phyloP scores from a whole-genome alignment of 2,329 filamentous ascomycete genomes.

The Paecilomyces dactylethromorphus region DNA sequence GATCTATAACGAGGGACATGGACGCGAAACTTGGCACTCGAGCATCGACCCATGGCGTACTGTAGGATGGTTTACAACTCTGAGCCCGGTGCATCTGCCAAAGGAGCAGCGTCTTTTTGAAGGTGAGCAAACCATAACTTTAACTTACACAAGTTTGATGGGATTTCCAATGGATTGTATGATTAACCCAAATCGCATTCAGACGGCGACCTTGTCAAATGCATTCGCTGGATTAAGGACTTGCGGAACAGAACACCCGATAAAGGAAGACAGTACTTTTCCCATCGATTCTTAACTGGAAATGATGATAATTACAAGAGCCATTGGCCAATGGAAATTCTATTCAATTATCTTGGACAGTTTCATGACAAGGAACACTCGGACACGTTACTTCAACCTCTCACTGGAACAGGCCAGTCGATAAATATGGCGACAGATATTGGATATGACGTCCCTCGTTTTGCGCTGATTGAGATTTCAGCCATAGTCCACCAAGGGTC shows the following conservation, averaged over 20 bases:
- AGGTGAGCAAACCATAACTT: neutral
- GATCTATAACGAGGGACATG: conserved; percentile 17
- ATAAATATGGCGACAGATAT: conserved; percentile 5
- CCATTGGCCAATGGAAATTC: conserved; percentile 13
- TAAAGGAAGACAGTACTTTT: conserved; percentile 36
- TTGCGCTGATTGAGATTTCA: conserved; percentile 11
- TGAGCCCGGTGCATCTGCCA: conserved; percentile 9
- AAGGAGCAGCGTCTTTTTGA: neutral
- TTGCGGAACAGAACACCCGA: conserved; percentile 23
- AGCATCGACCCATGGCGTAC: conserved; percentile 13
- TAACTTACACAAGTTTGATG: neutral
- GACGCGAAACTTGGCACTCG: conserved; percentile 12
- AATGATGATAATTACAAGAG: conserved; percentile 14
- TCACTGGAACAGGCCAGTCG: conserved; percentile 6
- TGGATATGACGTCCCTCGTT: conserved; percentile 7
- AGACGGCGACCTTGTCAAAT: conserved; percentile 1
- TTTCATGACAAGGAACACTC: conserved; percentile 11
- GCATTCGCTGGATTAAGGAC: conserved; percentile 26
- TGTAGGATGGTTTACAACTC: conserved; percentile 18
- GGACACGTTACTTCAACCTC: conserved; percentile 8
- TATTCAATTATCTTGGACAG: conserved; percentile 17
- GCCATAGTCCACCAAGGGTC: conserved; percentile 5
- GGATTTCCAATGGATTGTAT: neutral
- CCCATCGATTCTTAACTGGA: conserved; percentile 23
- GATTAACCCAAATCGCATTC: neutral